These are phyloP conservation scores for Botrytis hyacinthi DNA, from an alignment of 2,329 filamentous ascomycete species.

Conservation along the genomic window DNA sequence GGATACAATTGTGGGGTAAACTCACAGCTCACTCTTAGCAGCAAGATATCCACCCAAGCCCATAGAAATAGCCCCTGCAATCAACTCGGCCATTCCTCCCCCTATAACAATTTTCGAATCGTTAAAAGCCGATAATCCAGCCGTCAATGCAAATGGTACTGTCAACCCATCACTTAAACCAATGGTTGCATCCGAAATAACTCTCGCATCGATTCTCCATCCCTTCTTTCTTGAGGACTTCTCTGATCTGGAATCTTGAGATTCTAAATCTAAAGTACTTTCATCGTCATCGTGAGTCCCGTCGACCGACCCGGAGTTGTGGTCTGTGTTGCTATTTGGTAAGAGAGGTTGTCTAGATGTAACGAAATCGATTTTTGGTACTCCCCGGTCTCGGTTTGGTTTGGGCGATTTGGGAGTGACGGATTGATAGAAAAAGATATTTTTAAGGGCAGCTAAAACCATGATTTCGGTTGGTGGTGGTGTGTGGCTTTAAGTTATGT, in stretches of 20 bases:
- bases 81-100: constrained; percentile 59
- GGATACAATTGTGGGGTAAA: constrained; percentile 3
- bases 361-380: constrained; percentile 22
- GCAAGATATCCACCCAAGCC: constrained; percentile 60
- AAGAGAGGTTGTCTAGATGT: constrained; percentile 28
- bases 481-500: background rate
- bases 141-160: constrained; percentile 61
- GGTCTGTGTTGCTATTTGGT: background rate
- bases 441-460: constrained; percentile 38
- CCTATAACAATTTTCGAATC: constrained; percentile 55
- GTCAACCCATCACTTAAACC: constrained; percentile 62
- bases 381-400: background rate
- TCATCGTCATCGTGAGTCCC: background rate
- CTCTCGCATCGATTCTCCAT: constrained; percentile 36
- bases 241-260: constrained; percentile 25
- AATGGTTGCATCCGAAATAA: constrained; percentile 56
- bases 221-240: constrained; percentile 31
- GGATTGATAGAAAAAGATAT: constrained; percentile 35
- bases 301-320: constrained; percentile 4
- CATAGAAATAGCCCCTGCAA: constrained; percentile 62
- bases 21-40: constrained; percentile 46
- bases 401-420: constrained; percentile 16
- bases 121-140: constrained; percentile 51
- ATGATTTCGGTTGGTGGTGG: constrained; percentile 29
- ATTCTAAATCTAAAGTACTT: constrained; percentile 32